Percentiles rank a stretch among this genome's conserved stretches.
phyloP scores from a whole-genome alignment of 495 filamentous ascomycete genomes.

The Xylaria acuta region DNA sequence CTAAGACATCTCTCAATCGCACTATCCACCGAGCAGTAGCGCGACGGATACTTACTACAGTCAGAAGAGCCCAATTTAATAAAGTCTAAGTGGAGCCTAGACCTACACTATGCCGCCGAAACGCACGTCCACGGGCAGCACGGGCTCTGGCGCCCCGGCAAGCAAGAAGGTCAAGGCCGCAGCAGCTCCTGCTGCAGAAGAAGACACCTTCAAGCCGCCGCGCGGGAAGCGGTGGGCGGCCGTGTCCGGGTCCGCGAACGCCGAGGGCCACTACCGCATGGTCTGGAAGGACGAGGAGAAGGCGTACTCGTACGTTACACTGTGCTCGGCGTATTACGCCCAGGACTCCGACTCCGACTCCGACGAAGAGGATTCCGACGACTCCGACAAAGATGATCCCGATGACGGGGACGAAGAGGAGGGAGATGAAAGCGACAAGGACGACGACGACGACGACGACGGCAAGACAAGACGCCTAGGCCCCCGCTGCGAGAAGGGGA shows the following conservation, averaged over 20 bases:
- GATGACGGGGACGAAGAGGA: constrained; percentile 28
- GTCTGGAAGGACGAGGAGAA: constrained; percentile 33
- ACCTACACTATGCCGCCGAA: constrained; percentile 32
- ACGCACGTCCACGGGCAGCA: constrained; percentile 30
- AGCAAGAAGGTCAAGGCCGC: constrained; percentile 35
- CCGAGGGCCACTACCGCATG: constrained; percentile 40
- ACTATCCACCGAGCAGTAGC: no score
- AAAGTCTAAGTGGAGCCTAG: background rate
- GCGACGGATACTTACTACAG: no score
- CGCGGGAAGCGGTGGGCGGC: constrained; percentile 47
- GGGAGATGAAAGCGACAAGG: constrained; percentile 29
- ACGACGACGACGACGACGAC: constrained; percentile 27
- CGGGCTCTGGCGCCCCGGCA: constrained; percentile 30
- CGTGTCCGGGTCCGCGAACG: constrained; percentile 51
- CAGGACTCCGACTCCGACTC: constrained; percentile 28
- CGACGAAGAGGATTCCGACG: constrained; percentile 29
- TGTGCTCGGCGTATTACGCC: constrained; percentile 40
- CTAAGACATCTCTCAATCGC: background rate
- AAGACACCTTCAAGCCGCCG: constrained; percentile 28
- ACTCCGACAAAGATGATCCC: background rate
- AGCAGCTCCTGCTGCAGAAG: background rate
- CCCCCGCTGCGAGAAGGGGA: constrained; percentile 33
- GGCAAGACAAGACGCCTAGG: background rate
- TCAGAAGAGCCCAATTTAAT: no score
- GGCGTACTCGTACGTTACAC: constrained; percentile 41